Evolutionary conservation across 257 asterid genomes (phyloP).

Genomic region (Plantago elongata): DNA sequence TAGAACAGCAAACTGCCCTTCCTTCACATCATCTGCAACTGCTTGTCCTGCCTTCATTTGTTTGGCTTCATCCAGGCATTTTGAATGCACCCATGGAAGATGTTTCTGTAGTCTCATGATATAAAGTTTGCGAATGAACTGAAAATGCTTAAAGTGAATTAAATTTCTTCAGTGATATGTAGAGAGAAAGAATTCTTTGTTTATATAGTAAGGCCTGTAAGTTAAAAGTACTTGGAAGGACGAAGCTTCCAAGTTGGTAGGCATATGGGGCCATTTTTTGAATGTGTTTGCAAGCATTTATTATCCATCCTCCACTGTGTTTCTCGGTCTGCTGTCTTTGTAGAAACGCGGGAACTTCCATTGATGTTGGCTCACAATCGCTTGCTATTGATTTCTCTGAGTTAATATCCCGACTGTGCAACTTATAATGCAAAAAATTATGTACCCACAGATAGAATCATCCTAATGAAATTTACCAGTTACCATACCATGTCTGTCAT

Average conservation of each 20-base stretch:
- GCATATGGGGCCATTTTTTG: background rate
- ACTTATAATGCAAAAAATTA: too few species aligned
- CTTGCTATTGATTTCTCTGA: too few species aligned
- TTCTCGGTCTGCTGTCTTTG: slow-evolving; percentile 9
- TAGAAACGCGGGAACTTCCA: background rate
- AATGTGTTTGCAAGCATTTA: slow-evolving; percentile 11
- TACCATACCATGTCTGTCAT: too few species aligned
- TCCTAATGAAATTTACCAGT: too few species aligned
- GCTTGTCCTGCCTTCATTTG: background rate
- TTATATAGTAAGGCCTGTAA: background rate
- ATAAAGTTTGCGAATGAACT: slow-evolving; percentile 15
- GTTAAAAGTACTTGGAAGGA: background rate
- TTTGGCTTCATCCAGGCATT: background rate
- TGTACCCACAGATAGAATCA: too few species aligned
- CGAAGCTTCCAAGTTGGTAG: slow-evolving; percentile 7
- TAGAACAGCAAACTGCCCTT: slow-evolving; percentile 37
- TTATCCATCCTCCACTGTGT: background rate
- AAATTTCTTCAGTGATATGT: background rate
- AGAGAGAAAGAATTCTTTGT: background rate
- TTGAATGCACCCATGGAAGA: slow-evolving; percentile 3
- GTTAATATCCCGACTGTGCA: too few species aligned
- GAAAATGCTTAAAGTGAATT: slow-evolving; percentile 6
- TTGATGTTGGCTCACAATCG: too few species aligned
- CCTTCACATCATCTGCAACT: slow-evolving; percentile 32
- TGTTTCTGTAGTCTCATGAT: slow-evolving; percentile 23